Percentiles rank a stretch among this genome's conserved stretches.
These are phyloP conservation scores for Cornus suecica DNA, from an alignment of 148 eudicot genomes.

Conservation along the genomic window DNA sequence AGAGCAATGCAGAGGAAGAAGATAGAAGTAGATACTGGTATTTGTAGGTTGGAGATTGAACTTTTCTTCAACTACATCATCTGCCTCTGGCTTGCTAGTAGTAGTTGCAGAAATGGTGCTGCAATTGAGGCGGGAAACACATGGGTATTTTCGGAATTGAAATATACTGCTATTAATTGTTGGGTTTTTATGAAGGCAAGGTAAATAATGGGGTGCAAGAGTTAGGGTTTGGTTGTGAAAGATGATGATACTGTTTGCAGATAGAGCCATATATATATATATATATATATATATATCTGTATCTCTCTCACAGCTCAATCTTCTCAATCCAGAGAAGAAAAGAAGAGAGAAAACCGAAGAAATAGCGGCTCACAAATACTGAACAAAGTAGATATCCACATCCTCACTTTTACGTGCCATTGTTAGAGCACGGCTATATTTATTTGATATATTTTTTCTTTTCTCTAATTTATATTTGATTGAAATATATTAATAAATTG, in stretches of 20 bases:
- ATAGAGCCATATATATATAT: background rate
- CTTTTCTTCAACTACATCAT: background rate
- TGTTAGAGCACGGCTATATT: no score
- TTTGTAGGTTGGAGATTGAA: background rate
- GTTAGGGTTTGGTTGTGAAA: background rate
- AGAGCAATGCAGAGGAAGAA: background rate
- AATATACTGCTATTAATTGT: background rate
- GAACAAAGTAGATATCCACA: no score
- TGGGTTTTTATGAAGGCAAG: background rate
- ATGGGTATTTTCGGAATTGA: background rate
- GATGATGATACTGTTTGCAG: background rate
- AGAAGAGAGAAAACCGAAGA: no score
- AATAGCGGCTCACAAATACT: no score
- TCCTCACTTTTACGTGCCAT: no score
- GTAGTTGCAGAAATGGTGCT: constrained; percentile 8
- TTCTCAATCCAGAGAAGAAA: no score
- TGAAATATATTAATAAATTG: no score
- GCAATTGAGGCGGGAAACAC: background rate
- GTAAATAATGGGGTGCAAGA: background rate
- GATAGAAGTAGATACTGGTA: background rate
- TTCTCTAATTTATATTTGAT: no score
- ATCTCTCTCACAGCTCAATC: background rate
- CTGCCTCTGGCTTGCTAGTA: background rate
- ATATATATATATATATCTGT: no score
- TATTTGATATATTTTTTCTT: no score